Conservation (phyloP, 106 monocot species). For the Posidonia australis region DNA sequence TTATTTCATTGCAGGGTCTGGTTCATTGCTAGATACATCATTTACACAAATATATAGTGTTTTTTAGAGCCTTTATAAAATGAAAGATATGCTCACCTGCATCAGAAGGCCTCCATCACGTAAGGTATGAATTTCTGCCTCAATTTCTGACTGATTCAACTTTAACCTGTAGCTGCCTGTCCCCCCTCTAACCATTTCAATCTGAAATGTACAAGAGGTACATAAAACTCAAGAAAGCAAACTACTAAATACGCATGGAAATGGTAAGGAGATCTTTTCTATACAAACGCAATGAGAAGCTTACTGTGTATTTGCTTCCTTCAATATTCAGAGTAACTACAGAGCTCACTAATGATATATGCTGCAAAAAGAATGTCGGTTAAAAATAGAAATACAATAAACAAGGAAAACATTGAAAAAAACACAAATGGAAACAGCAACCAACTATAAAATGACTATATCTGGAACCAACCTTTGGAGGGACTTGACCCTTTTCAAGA, state of each 20-base stretch:
- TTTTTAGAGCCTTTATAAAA: neutral
- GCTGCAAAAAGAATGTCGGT: slow-evolving; percentile 39
- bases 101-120: slow-evolving; percentile 95
- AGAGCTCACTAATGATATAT: slow-evolving; percentile 89
- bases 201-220: slow-evolving; percentile 27
- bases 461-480: slow-evolving; percentile 58
- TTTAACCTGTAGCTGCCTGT: slow-evolving; percentile 84
- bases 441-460: neutral
- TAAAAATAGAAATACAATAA: neutral
- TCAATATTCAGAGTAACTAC: slow-evolving; percentile 82
- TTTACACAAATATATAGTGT: neutral
- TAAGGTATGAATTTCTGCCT: slow-evolving; percentile 92
- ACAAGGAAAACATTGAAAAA: neutral
- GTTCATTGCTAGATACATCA: no score
- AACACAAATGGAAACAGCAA: no score
- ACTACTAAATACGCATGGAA: neutral
- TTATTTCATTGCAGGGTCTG: no score
- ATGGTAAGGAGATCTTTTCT: neutral
- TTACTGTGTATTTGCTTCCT: slow-evolving; percentile 96
- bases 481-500: slow-evolving; percentile 94
- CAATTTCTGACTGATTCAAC: slow-evolving; percentile 80
- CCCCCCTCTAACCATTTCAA: slow-evolving; percentile 90
- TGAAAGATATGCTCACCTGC: slow-evolving; percentile 50
- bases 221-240: neutral
- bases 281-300: slow-evolving; percentile 3